Evolutionary conservation across 2,329 filamentous ascomycete genomes (phyloP).

Genomic region (Sporothrix variecibatus): DNA sequence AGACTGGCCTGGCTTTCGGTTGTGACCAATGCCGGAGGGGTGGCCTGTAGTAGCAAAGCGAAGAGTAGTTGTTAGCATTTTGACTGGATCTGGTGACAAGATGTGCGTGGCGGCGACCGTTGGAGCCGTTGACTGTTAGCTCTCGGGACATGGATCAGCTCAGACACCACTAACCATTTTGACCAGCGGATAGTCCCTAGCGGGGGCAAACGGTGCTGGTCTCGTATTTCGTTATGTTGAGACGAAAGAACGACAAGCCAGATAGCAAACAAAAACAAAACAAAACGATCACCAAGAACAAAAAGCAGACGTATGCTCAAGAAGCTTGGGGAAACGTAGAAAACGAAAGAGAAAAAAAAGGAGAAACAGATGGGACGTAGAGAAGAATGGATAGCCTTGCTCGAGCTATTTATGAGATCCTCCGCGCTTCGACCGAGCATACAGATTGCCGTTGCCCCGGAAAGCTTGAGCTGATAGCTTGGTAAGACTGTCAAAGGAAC

Average conservation of each 20-base stretch:
- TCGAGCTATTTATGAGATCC: conserved; percentile 2
- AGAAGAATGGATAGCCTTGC: background rate
- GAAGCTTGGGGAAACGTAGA: background rate
- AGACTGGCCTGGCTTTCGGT: background rate
- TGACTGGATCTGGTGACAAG: background rate
- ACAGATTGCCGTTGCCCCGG: background rate
- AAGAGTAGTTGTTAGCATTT: background rate
- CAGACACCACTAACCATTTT: conserved; percentile 4
- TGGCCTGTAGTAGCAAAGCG: background rate
- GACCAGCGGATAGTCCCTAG: conserved; percentile 8
- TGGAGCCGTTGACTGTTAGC: background rate
- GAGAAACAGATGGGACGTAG: background rate
- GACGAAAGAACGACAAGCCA: background rate
- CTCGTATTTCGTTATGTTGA: background rate
- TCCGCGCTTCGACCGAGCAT: background rate
- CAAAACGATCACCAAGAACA: background rate
- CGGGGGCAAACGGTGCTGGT: background rate
- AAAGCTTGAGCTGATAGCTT: background rate
- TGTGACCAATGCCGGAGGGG: background rate
- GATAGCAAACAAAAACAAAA: background rate
- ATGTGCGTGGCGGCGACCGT: background rate
- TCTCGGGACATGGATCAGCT: background rate
- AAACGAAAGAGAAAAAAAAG: background rate
- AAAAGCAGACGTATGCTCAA: background rate
- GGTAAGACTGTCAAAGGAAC: too few species aligned